Base-by-base conservation (phyloP, 2,329 filamentous ascomycete species). In the Leptosphaerulina australis region DNA sequence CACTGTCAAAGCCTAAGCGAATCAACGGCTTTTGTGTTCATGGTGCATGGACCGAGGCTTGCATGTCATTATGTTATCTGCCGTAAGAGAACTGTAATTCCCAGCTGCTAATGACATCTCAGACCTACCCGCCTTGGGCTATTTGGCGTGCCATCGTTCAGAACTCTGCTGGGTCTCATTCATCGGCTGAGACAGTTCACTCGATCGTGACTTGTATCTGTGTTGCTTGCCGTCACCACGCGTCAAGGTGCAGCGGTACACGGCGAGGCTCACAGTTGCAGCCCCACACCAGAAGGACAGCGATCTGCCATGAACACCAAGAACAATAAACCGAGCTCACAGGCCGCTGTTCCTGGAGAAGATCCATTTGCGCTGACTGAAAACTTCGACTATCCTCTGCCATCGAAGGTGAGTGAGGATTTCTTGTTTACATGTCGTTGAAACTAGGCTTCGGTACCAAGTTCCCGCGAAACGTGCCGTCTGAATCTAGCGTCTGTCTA, bases 1-100 rank as follows among this genome's bases (percentile, higher is more conserved):
- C 49, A 59, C 12, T 20, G 15, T 38, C 45, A 30, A 25, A 38
- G n/a, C 18, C 12, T 58, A 63, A 60, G 53, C 52, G 50, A 60
- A 44, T 37, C 31, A 35, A 47, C 49, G 31, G 15, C 29, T 26
- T 30, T 24, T 11, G 15, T 29, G 47, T 44, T 29, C 15, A 18
- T 33, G 20, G 24, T 51, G 48, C 48, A 46, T 41, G 22, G n/a
- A 2, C 25, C 20, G 30, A 40, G 3, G 35, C 35, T 21, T 12
- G 5, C 36, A 21, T 33, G n/a, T 18, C 36, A 34, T 40, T 30
- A n/a, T 8, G 20, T 18, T 38, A 18, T 28, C n/a, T 7, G 15
- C 11, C n/a, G 22, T 33, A 14, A 30, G 12, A n/a, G 14, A 11
- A 22, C 18, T 34, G 14, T 34, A 25, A 29, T n/a, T 30, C 29